phyloP scores from a whole-genome alignment of 148 eudicot species.

The Spergularia bocconei region DNA sequence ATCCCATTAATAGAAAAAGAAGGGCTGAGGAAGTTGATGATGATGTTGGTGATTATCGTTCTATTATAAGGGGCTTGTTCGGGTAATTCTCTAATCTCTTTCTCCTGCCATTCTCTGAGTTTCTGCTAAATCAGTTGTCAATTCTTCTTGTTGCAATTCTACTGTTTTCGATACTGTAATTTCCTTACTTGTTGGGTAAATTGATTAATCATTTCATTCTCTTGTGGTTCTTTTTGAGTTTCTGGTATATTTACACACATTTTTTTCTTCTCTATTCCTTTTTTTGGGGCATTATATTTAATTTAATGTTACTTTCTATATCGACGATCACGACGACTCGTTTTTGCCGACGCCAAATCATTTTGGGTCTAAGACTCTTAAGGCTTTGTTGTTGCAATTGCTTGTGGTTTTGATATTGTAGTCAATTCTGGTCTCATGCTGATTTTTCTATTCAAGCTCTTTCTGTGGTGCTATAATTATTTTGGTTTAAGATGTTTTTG shows the following conservation, averaged over 20 bases:
- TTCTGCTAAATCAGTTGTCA: background rate
- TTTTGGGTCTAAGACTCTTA: too few species aligned
- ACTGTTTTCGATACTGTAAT: too few species aligned
- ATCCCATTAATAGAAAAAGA: constrained; percentile 16
- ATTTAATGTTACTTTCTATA: background rate
- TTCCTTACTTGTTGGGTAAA: too few species aligned
- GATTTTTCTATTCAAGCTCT: background rate
- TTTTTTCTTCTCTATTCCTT: too few species aligned
- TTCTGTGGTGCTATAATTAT: too few species aligned
- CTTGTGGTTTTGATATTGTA: background rate
- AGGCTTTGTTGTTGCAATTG: background rate
- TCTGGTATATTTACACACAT: too few species aligned
- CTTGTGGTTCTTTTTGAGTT: too few species aligned
- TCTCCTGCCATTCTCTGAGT: background rate
- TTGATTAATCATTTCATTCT: too few species aligned
- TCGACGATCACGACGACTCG: too few species aligned
- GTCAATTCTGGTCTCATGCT: background rate
- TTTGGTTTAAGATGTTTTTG: background rate
- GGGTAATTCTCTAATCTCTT: constrained; percentile 34
- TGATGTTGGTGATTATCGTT: constrained; percentile 40
- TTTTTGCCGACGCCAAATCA: too few species aligned
- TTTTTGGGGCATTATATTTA: too few species aligned
- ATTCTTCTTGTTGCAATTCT: too few species aligned
- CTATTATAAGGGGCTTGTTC: constrained; percentile 53
- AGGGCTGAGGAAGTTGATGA: constrained; percentile 19